Base-by-base conservation (phyloP, 352 stramenopile genomes). In the Pythium chondricola region DNA sequence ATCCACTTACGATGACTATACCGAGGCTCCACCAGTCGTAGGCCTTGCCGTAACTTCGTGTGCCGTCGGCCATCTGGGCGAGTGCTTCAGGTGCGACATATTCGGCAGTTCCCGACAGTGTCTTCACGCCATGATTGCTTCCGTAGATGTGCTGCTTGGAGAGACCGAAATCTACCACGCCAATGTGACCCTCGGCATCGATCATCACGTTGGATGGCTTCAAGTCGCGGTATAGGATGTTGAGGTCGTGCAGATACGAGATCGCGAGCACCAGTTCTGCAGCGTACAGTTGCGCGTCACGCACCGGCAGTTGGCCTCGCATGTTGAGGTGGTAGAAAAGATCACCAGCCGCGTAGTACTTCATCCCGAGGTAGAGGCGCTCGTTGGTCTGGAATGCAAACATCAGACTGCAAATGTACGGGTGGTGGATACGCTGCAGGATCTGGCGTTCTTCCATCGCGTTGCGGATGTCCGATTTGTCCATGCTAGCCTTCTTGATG, bases 131-230 rank as follows among this genome's bases (percentile, higher is more conserved):
- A 49, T 85, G 83, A 44, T 60, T 92, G 40, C 74, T 92, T 20
- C 79, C 83, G 43, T 93, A 88, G 43, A 93, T 95, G 50, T 95
- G 79, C 45, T 95, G 83, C 56, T 93, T 93, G 9, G 81, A 93
- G 5, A 95, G 56, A 8, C 83, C 83, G 69, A 95, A 95, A 56
- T 95, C 83, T 3, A 95, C 83, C 21, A 95, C 78, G 31, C 81
- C 83, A 25, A 95, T 95, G 57, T 95, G 83, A 22, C 83, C 83
- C 42, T 95, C 79, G 0, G 75, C 74, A 52, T 95, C 83, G 29
- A 95, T 92, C 83, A 95, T 95, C 26, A 95, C 66, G 61, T 95
- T 95, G 10, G 81, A 93, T 17, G 83, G 83, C 64, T 94, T 94
- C 40, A 94, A 58, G 44, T 94, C 83, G 29, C 83, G 75, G 36